Evolutionary conservation across 257 asterid species (phyloP), one percentile per base, ranked within the genome.

Genomic region (Pogostemon cablin): DNA sequence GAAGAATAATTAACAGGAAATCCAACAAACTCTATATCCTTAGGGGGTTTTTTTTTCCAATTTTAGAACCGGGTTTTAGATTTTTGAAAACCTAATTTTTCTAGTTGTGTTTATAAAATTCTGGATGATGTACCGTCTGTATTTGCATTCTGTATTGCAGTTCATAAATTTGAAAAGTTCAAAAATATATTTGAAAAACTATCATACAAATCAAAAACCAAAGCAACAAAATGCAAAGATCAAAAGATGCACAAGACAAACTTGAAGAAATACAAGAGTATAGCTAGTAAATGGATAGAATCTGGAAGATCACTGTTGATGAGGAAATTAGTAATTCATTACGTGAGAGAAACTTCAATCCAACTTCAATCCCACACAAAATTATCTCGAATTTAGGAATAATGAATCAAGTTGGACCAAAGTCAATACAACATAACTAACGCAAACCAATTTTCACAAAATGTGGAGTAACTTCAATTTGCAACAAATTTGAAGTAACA

Each of bases 11-110:
- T 91, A 87, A 48, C 90, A 86, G 84, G 87, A 96, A 62, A 91
- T 80, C 96, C 97, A 91, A 49, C 93, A 89, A 92, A 91, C 87
- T 91, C 96, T 62, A 86, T 91, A 38, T 81, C 85, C 79, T 95
- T 91, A 86, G 84, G 66, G 66, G 65, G 42, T 47, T 67, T 71
- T 61, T 41, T 44, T 49, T 65, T 3, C 47, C 15, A 15, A 15
- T 15, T 15, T 15, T 15, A 15, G 15, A 15, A 15, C 15, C 15
- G 15, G 15, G 15, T 15, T 15, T 15, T 15, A 15, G 15, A 15
- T 15, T 15, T 15, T 15, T 15, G 15, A 15, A 15, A 15, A 15
- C 15, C 15, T 15, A 15, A 15, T 15, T 15, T 15, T 15, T 15
- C 15, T 15, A 15, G 15, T 15, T 15, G 15, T 15, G 15, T 15